phyloP scores from a whole-genome alignment of 192 early-diverging fungal species.

The Nowakowskiella sp. region DNA sequence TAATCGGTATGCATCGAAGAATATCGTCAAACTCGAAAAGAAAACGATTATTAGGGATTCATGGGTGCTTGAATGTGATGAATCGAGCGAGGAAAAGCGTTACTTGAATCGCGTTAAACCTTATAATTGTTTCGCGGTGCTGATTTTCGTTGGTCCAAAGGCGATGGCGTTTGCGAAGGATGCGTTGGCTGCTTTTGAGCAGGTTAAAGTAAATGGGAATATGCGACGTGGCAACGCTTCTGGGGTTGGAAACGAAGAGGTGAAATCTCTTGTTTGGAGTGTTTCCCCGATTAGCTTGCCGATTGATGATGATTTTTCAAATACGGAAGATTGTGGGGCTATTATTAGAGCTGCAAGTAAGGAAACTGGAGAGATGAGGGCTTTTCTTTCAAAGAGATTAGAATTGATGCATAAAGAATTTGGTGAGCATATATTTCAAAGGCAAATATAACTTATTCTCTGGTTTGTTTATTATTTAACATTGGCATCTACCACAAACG shows the following conservation, averaged over 20 bases:
- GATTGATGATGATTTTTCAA: neutral
- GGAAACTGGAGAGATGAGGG: constrained; percentile 18
- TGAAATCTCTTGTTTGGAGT: too few species aligned
- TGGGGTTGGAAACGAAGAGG: too few species aligned
- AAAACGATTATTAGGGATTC: constrained; percentile 27
- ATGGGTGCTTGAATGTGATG: constrained; percentile 40
- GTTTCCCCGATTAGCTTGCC: too few species aligned
- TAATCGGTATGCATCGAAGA: constrained; percentile 43
- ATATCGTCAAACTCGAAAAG: constrained; percentile 20
- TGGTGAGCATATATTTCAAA: constrained; percentile 15
- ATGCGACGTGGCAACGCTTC: too few species aligned
- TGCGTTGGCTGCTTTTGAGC: constrained; percentile 2
- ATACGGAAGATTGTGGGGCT: neutral
- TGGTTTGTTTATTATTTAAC: too few species aligned
- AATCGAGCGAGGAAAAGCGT: constrained; percentile 19
- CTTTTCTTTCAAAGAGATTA: constrained; percentile 8
- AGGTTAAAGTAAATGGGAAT: too few species aligned
- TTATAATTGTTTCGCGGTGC: constrained; percentile 54
- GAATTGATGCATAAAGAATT: constrained; percentile 5
- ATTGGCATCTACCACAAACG: too few species aligned
- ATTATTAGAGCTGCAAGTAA: constrained; percentile 13
- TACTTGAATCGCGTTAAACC: constrained; percentile 44
- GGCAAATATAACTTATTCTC: neutral
- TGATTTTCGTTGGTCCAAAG: constrained; percentile 49
- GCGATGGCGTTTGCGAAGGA: neutral